Percentiles rank a stretch among this genome's conserved stretches.
Evolutionary conservation across 371 early-diverging fungal genomes (phyloP).

Genomic region (Parasitella parasitica): DNA sequence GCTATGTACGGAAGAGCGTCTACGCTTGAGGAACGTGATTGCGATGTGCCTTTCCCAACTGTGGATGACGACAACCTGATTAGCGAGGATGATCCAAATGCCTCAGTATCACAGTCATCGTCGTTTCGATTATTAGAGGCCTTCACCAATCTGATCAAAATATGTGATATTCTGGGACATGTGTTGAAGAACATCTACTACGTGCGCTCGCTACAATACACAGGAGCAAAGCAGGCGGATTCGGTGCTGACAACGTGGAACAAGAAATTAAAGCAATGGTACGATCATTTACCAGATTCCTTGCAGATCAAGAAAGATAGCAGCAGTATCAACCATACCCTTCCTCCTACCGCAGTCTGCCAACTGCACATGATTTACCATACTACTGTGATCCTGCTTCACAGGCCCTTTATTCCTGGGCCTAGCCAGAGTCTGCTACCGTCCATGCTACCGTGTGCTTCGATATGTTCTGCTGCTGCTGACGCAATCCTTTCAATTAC

Average conservation of each 20-base stretch:
- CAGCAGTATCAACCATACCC: not conserved
- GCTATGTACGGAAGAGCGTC: constrained; percentile 44
- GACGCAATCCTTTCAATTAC: constrained; percentile 46
- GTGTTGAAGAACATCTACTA: constrained; percentile 49
- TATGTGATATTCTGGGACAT: constrained; percentile 47
- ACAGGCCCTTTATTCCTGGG: constrained; percentile 45
- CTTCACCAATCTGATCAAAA: constrained; percentile 36
- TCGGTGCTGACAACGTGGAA: constrained; percentile 39
- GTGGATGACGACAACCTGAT: constrained; percentile 42
- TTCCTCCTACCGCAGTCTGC: constrained; percentile 32
- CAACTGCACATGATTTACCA: constrained; percentile 50
- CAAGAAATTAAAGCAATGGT: constrained; percentile 46
- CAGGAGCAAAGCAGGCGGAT: constrained; percentile 28
- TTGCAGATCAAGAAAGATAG: constrained; percentile 35
- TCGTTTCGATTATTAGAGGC: constrained; percentile 29
- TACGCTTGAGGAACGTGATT: constrained; percentile 45
- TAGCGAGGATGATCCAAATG: not conserved
- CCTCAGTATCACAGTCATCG: constrained; percentile 7
- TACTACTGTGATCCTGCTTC: constrained; percentile 42
- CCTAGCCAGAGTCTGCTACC: constrained; percentile 24
- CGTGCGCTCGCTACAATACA: constrained; percentile 35
- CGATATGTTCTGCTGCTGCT: constrained; percentile 50
- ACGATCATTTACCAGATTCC: constrained; percentile 37
- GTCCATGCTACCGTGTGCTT: constrained; percentile 36
- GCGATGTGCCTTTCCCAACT: constrained; percentile 48